These are phyloP conservation scores for Dioscorea cayenensis DNA, from an alignment of 116 monocot genomes.

Conservation along the genomic window DNA sequence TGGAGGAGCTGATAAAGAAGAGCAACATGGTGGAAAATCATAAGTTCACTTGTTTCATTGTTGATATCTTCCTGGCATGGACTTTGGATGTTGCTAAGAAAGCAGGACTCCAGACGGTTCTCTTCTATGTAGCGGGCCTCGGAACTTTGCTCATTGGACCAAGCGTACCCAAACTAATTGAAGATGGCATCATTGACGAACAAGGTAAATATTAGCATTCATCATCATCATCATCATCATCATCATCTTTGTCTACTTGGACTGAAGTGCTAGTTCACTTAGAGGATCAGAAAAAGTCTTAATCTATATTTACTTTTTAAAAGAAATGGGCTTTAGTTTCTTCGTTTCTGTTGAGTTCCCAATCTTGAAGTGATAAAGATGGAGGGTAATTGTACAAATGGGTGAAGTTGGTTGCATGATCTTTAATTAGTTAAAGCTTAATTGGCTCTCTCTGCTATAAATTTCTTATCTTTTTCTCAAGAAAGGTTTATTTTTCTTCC, in stretches of 20 bases:
- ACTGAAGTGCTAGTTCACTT: background rate
- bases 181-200: conserved; percentile 16
- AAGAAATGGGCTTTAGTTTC: too few relatives aligned
- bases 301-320: too few relatives aligned
- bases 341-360: too few relatives aligned
- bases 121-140: conserved; percentile 10
- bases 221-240: background rate
- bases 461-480: too few relatives aligned
- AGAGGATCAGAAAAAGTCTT: too few relatives aligned
- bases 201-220: conserved; percentile 7
- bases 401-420: too few relatives aligned
- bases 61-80: conserved; percentile 28
- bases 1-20: conserved; percentile 20
- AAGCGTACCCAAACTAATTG: conserved; percentile 17
- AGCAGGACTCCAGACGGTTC: conserved; percentile 5
- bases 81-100: conserved; percentile 19
- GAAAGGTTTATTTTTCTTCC: too few relatives aligned
- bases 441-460: too few relatives aligned
- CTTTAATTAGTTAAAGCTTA: too few relatives aligned
- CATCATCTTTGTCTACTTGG: background rate
- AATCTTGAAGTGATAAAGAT: too few relatives aligned
- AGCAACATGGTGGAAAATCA: background rate
- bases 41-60: conserved; percentile 19
- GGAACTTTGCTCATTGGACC: background rate
- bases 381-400: too few relatives aligned